Evolutionary conservation across 257 asterid species (phyloP), one percentile per base, ranked within the genome.

Genomic region (Jasminum sambac): DNA sequence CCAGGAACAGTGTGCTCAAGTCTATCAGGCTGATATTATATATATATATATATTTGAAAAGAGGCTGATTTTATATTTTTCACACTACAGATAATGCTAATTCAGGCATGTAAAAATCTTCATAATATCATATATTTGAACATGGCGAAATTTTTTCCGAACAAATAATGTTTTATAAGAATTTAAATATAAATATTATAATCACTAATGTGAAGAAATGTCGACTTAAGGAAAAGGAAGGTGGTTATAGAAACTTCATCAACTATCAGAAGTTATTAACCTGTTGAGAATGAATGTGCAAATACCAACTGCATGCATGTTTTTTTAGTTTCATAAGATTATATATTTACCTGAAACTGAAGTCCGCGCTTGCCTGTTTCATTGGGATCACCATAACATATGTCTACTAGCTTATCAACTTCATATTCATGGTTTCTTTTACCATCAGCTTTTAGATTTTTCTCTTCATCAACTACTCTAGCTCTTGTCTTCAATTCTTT

Each of bases 341-440:
- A 63, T 68, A 70, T 21, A 5, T 39, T 72, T 68, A 83, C 87
- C 87, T 83, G 73, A 75, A 83, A 80, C 42, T 77, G 69, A 68
- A 84, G 76, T 52, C 77, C 82, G 13, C 76, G 82, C 72, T 76
- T 78, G 74, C 84, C 86, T 41, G 71, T 76, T 21, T 66, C 64
- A 12, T 42, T 69, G 41, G 82, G 84, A 66, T 81, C 82, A 39
- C 86, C 76, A 71, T 69, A 76, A 70, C 88, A 81, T 73, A 84
- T 71, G 66, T 79, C 86, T 39, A 81, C 77, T 64, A 84, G 78
- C 77, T 68, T 76, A 55, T 77, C 81, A 66, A 84, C 88, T 74
- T 81, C 88, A 76, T 78, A 84, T 76, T 81, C 88, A 1, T 38
- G 0, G 4, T 80, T 78, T 38, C 11, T 74, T 75, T 62, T 57